These are phyloP conservation scores for Trichoderma simmonsii DNA, from an alignment of 2,329 filamentous ascomycete species.

Conservation along the genomic window DNA sequence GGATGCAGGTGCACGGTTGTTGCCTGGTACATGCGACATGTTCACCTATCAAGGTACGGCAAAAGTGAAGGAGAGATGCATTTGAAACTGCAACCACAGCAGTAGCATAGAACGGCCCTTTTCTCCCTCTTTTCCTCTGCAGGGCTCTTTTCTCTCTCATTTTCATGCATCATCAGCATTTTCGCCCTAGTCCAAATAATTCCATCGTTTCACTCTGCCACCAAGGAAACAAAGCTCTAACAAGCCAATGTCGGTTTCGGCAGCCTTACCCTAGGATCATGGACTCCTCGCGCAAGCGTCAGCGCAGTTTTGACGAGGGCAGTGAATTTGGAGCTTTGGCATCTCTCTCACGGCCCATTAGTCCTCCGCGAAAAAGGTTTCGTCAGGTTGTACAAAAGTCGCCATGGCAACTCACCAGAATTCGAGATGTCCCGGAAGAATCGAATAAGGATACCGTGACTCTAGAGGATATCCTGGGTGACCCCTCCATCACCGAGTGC, in stretches of 20 bases:
- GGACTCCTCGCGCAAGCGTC: conserved; percentile 34
- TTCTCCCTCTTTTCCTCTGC: not conserved
- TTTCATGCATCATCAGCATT: not conserved
- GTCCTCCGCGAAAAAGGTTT: conserved; percentile 42
- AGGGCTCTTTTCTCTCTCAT: not conserved
- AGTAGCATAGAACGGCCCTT: not conserved
- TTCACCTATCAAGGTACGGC: not conserved
- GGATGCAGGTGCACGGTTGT: not conserved
- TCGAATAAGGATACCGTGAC: conserved; percentile 65
- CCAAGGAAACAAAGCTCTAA: not conserved
- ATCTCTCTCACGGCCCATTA: conserved; percentile 42
- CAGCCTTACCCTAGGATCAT: conserved; percentile 23
- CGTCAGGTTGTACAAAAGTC: conserved; percentile 44
- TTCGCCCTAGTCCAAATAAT: not conserved
- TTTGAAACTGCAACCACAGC: not conserved
- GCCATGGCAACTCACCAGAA: conserved; percentile 68
- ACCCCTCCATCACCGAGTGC: conserved; percentile 68
- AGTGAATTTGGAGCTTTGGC: conserved; percentile 17
- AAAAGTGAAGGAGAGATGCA: not conserved
- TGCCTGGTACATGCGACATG: not conserved
- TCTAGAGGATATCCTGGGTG: conserved; percentile 66
- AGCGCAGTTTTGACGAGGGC: conserved; percentile 21
- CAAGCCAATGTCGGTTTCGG: not conserved
- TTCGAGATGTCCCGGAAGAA: conserved; percentile 58
- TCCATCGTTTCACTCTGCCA: not conserved